phyloP scores from a whole-genome alignment of 2,329 filamentous ascomycete species.

The Xylariaceae sp. region DNA sequence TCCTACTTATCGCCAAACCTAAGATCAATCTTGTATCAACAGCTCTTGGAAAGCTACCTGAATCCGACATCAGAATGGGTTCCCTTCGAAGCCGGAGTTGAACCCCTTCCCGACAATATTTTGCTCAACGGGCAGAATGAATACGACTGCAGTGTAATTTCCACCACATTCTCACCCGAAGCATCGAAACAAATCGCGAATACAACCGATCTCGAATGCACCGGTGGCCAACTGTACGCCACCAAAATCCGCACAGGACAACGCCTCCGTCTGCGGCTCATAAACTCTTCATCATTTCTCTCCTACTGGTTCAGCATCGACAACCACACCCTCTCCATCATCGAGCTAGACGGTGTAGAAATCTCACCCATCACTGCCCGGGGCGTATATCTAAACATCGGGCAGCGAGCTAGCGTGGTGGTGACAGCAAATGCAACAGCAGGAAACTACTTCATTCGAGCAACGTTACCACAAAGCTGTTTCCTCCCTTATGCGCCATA shows the following conservation, averaged over 20 bases:
- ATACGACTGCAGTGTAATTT: conserved; percentile 31
- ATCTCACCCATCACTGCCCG: conserved; percentile 31
- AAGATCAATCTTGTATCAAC: not conserved
- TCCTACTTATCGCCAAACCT: not conserved
- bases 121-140: conserved; percentile 38
- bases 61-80: conserved; percentile 33
- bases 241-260: conserved; percentile 29
- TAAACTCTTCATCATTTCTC: conserved; percentile 37
- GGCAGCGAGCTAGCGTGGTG: conserved; percentile 37
- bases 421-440: conserved; percentile 29
- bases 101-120: conserved; percentile 39
- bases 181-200: conserved; percentile 2
- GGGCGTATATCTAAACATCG: conserved; percentile 37
- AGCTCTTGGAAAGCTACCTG: conserved; percentile 31
- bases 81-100: conserved; percentile 33
- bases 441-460: conserved; percentile 35
- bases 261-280: conserved; percentile 34
- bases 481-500: conserved; percentile 35
- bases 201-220: conserved; percentile 21
- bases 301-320: conserved; percentile 39
- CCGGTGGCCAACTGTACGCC: conserved; percentile 29
- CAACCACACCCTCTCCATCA: conserved; percentile 34
- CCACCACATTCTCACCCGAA: conserved; percentile 26
- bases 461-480: conserved; percentile 31
- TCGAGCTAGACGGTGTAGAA: conserved; percentile 40